phyloP scores from a whole-genome alignment of 2,329 filamentous ascomycete genomes.

The Pseudogymnoascus pannorum region DNA sequence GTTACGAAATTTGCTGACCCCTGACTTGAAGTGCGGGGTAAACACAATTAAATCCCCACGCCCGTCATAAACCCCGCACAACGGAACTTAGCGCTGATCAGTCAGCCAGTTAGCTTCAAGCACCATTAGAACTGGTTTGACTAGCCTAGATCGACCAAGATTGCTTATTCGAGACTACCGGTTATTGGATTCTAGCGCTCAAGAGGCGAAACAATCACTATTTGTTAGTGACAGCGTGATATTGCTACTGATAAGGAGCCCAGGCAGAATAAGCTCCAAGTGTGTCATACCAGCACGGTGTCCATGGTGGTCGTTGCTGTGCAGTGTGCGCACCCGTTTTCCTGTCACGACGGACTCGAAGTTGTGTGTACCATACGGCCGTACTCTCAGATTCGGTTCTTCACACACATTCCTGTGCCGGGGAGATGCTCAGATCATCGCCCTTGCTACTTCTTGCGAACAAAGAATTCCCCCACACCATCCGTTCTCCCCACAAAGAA shows the following conservation, averaged over 20 bases:
- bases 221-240: not conserved
- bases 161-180: not conserved
- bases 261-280: not conserved
- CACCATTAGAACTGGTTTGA: not conserved
- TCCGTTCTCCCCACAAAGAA: not conserved
- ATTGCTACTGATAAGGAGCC: not conserved
- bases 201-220: not conserved
- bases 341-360: too few relatives aligned
- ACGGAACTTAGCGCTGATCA: not conserved
- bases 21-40: slow-evolving; percentile 1
- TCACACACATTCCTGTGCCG: not conserved
- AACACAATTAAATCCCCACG: not conserved
- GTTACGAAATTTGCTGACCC: not conserved
- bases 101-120: not conserved
- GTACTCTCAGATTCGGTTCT: not conserved
- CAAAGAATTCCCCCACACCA: not conserved
- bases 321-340: not conserved
- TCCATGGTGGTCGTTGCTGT: not conserved
- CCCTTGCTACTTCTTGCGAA: not conserved
- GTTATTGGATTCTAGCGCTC: not conserved
- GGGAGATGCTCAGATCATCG: not conserved
- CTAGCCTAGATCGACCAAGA: not conserved
- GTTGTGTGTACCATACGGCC: not conserved
- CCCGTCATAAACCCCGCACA: slow-evolving; percentile 1
- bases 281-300: not conserved